Evolutionary conservation across 169 alveolate genomes (phyloP).

Genomic region (Sarcocystis neurona): DNA sequence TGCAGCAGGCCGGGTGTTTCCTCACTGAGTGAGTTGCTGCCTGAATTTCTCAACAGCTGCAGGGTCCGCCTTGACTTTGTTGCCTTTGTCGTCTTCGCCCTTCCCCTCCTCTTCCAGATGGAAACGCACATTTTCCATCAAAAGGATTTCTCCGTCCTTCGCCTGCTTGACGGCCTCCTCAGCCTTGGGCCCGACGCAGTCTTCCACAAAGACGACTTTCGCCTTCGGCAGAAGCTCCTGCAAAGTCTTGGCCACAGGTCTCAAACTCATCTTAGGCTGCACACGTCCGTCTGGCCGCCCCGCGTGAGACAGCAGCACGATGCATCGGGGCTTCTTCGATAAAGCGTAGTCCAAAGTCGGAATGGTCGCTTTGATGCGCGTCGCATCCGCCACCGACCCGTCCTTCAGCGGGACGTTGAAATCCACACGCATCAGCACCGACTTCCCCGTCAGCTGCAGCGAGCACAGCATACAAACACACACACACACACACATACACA

Average conservation of each 20-base stretch:
- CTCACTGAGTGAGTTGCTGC: slow-evolving; percentile 83
- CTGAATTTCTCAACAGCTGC: slow-evolving; percentile 88
- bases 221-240: slow-evolving; percentile 78
- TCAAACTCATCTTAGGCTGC: slow-evolving; percentile 87
- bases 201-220: slow-evolving; percentile 89
- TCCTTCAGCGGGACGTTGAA: slow-evolving; percentile 95
- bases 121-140: slow-evolving; percentile 96
- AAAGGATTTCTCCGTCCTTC: slow-evolving; percentile 86
- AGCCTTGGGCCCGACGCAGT: slow-evolving; percentile 94
- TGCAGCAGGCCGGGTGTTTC: neutral
- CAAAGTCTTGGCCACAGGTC: slow-evolving; percentile 90
- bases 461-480: neutral
- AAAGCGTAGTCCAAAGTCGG: slow-evolving; percentile 92
- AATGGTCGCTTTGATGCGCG: slow-evolving; percentile 92
- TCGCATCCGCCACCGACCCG: slow-evolving; percentile 90
- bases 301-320: slow-evolving; percentile 93
- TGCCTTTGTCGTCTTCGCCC: slow-evolving; percentile 90
- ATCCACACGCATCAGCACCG: slow-evolving; percentile 96
- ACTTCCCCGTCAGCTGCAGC: slow-evolving; percentile 86
- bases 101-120: slow-evolving; percentile 98
- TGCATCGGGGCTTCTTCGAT: slow-evolving; percentile 89
- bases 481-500: neutral
- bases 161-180: slow-evolving; percentile 86
- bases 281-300: slow-evolving; percentile 97
- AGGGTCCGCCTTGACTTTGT: slow-evolving; percentile 86